Base-by-base conservation (phyloP, 164 flowering plant genomes). In the Dillenia suffruticosa region DNA sequence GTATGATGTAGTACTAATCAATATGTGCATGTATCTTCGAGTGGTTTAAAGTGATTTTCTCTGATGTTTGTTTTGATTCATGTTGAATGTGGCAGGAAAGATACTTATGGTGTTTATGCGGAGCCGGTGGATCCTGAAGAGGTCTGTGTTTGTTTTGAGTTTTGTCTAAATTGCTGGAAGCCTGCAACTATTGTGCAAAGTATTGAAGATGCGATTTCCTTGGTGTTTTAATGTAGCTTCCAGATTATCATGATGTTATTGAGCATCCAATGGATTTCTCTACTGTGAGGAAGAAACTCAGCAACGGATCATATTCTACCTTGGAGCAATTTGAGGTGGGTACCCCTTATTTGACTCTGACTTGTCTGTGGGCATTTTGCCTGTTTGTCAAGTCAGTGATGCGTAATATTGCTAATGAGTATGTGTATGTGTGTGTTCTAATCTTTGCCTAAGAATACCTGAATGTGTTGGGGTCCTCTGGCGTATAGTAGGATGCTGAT, bases 71-170 rank as follows among this genome's bases (percentile, higher is more conserved):
- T 32, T 50, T 40, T 57, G 12, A 43, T 49, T 32, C 50, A 46
- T 48, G 63, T 59, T 69, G 55, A 24, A 54, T 61, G 60, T 76
- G 70, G 70, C 92, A 94, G 99, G 91, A 91, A 94, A 69, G 99
- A 94, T 61, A 84, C 80, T 9, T 94, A 94, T 71, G 95, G 96
- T 26, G 99, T 91, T 56, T 91, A 83, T 72, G 93, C 97, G 0
- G 99, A 91, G 56, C 97, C 96, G 0, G 99, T 91, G 71, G 97
- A 91, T 79, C 91, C 91, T 10, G 95, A 94, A 57, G 99, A 94
- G 96, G 99, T 94, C 62, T n/a, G 55, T 51, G 10, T 16, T 8
- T 46, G 8, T 44, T 58, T 51, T 16, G 6, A 52, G 26, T 48
- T 12, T 49, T 11, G 57, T 53, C 13, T 19, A 40, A 57, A 17